Evolutionary conservation across 192 early-diverging fungal species (phyloP), one percentile per base, ranked within the genome.

Genomic region (Backusella australiensis): DNA sequence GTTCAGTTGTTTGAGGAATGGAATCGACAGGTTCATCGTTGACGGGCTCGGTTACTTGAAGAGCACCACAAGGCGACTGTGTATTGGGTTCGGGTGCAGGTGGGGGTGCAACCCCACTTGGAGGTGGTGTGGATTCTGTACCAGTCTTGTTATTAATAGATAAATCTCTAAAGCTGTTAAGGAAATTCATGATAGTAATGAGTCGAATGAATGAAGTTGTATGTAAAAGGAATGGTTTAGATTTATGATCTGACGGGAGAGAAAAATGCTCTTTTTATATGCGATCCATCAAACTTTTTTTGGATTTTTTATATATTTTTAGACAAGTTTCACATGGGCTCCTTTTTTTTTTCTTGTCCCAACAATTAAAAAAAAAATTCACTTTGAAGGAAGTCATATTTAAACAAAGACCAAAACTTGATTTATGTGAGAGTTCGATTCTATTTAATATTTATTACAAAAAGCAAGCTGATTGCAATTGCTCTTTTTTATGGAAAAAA

Each of bases 391-490:
- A n/a, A n/a, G 11, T 52, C 6, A 6, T 52, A 52, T n/a, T 52
- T 52, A 56, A 21, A 21, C 19, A 53, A 49, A 56, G 21, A 26
- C 21, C 53, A 26, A 52, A n/a, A 59, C 9, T 26, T 56, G 53
- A 56, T 71, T 59, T 53, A 59, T 59, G 53, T 59, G 23, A 26
- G 53, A 26, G 53, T 59, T 59, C 53, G 21, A 59, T 63, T 63
- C 56, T 63, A 63, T 63, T 63, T 63, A 63, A 63, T 63, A 63
- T 63, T 63, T 63, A 63, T 63, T 63, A 63, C 56, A 63, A 63
- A 63, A 63, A 63, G 56, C 56, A 63, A 63, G 26, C 21, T 14
- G 26, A 63, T 63, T 63, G 26, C 26, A 63, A 12, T 4, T 63
- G 21, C 21, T 63, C 23, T 29, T 63, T 29, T 63, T 63, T 63